A percentile compares a stretch with the other conserved stretches of the same genome.
phyloP scores from a whole-genome alignment of 1,284 basidiomycete genomes.

The Ustilago trichophora region DNA sequence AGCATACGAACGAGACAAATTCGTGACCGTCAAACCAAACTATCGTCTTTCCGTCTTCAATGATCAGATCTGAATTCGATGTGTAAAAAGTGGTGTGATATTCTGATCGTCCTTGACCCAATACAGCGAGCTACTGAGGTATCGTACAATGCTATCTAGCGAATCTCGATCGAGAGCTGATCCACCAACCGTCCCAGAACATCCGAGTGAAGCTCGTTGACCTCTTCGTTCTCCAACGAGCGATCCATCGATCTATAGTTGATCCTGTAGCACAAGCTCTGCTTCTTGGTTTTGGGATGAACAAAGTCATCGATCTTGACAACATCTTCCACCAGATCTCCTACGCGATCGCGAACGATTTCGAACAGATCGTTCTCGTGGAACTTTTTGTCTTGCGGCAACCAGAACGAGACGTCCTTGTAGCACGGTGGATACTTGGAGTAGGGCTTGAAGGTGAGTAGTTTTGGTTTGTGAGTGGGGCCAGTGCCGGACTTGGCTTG shows the following conservation, averaged over 20 bases:
- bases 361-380: slow-evolving; percentile 99
- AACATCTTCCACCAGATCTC: slow-evolving; percentile 91
- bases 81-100: too few relatives aligned
- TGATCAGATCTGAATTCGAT: too few relatives aligned
- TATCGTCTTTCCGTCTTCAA: too few relatives aligned
- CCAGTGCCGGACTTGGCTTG: slow-evolving; percentile 1
- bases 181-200: slow-evolving; percentile 68
- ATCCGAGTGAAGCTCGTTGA: slow-evolving; percentile 77
- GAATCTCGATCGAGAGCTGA: slow-evolving; percentile 66
- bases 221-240: slow-evolving; percentile 88
- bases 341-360: slow-evolving; percentile 87
- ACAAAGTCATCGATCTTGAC: slow-evolving; percentile 87
- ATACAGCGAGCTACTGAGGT: too few relatives aligned
- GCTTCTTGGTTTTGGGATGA: slow-evolving; percentile 85
- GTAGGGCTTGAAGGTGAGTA: slow-evolving; percentile 64
- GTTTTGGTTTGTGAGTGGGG: slow-evolving; percentile 25
- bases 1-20: too few relatives aligned
- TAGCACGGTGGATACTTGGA: slow-evolving; percentile 64
- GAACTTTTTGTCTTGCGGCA: slow-evolving; percentile 67
- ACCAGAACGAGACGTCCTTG: slow-evolving; percentile 73
- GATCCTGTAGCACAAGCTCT: slow-evolving; percentile 87
- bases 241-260: slow-evolving; percentile 97
- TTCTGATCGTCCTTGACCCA: too few relatives aligned
- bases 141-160: slow-evolving; percentile 6
- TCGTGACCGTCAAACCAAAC: too few relatives aligned